Base-by-base conservation (phyloP, 2,329 filamentous ascomycete genomes). In the Alternaria brassicae region DNA sequence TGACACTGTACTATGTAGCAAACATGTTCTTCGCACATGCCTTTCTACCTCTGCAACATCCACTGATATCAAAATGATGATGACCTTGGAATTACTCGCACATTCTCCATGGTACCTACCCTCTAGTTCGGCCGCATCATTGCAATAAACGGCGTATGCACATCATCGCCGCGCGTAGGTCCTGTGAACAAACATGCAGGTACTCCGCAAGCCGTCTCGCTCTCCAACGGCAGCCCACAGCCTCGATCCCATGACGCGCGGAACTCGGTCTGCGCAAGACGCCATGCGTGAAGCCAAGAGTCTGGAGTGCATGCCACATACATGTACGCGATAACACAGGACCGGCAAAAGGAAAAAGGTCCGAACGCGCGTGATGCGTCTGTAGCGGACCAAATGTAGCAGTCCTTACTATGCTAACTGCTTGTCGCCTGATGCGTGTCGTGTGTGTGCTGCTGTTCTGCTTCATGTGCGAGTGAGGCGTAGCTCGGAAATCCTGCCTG, bases 401-500 rank as follows among this genome's bases (percentile, higher is more conserved):
- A 17, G 15, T n/a, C 9, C 47, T 21, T n/a, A 30, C 6, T 23
- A 34, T 41, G 47, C 37, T 52, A 13, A n/a, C n/a, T n/a, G n/a
- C n/a, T n/a, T n/a, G n/a, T n/a, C 53, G 34, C 30, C 42, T 47
- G 19, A 54, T 36, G 42, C 56, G 42, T 21, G 30, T 25, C 19
- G 44, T 36, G 30, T 30, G 25, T 36, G 30, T 34, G 44, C 19
- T 34, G 30, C 36, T 48, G 28, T n/a, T 36, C 13, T 36, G 36
- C 21, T 40, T 23, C 19, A 36, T 32, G 51, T 58, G n/a, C 30
- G 10, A 30, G 32, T 51, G 45, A 32, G 56, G 52, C 56, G 45
- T 42, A 56, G 56, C 27, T 59, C 56, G 56, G 52, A 45, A 50
- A 36, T 44, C 39, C 52, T 59, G 52, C 45, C 45, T 25, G 45